A percentile compares a stretch with the other conserved stretches of the same genome.
Evolutionary conservation across 1,139 yeast species (phyloP).

Genomic region (Pichia sp.): DNA sequence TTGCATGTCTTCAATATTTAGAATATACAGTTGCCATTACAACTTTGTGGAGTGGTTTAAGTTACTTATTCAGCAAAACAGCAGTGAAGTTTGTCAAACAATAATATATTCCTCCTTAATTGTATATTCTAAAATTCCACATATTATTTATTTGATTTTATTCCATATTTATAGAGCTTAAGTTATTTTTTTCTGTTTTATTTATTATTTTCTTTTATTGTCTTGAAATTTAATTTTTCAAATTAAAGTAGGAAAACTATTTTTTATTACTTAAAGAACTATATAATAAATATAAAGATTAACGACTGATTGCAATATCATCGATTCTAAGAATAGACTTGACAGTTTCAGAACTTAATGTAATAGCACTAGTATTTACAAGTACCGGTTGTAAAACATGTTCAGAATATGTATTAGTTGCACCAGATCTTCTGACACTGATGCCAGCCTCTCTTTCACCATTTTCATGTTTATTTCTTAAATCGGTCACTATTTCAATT

Average conservation of each 20-base stretch:
- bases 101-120: background rate
- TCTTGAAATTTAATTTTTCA: too few relatives aligned
- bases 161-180: background rate
- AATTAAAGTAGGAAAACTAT: too few relatives aligned
- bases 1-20: conserved; percentile 31
- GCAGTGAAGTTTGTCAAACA: conserved; percentile 44
- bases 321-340: conserved; percentile 93
- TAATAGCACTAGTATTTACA: conserved; percentile 88
- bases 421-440: conserved; percentile 88
- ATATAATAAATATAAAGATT: conserved; percentile 13
- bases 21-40: conserved; percentile 68
- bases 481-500: conserved; percentile 89
- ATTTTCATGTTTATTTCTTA: conserved; percentile 83
- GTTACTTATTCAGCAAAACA: conserved; percentile 61
- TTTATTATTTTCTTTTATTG: too few relatives aligned
- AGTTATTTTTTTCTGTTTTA: too few relatives aligned
- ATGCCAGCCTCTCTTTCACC: conserved; percentile 96
- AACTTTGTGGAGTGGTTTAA: conserved; percentile 71
- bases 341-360: conserved; percentile 93
- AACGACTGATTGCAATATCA: conserved; percentile 82
- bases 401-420: conserved; percentile 86
- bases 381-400: conserved; percentile 94
- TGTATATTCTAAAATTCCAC: too few relatives aligned
- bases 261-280: too few relatives aligned
- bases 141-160: background rate